A percentile compares a stretch with the other conserved stretches of the same genome.
These are phyloP conservation scores for Penicillium ucsense DNA, from an alignment of 495 filamentous ascomycete genomes.

Conservation along the genomic window DNA sequence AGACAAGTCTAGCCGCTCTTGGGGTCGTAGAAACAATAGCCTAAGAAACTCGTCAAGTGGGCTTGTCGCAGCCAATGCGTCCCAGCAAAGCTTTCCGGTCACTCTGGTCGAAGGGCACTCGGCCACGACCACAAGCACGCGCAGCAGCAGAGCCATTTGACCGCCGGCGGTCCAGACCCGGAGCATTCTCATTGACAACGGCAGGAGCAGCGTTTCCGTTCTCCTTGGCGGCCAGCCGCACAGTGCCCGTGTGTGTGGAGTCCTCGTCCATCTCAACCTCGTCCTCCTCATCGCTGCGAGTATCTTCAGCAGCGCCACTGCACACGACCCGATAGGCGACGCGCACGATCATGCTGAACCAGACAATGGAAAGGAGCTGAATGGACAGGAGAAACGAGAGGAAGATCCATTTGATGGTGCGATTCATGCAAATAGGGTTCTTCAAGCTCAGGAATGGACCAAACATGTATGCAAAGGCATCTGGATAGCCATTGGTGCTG, in stretches of 20 bases:
- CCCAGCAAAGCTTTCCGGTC: slow-evolving; percentile 65
- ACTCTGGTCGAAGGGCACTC: slow-evolving; percentile 57
- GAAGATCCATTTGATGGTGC: slow-evolving; percentile 63
- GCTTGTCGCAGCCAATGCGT: slow-evolving; percentile 66
- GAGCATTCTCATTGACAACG: slow-evolving; percentile 21
- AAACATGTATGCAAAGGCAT: slow-evolving; percentile 50
- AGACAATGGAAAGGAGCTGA: slow-evolving; percentile 73
- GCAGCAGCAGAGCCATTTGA: slow-evolving; percentile 24
- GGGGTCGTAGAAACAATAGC: background rate
- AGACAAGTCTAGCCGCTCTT: background rate
- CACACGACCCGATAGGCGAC: slow-evolving; percentile 68
- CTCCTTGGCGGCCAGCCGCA: slow-evolving; percentile 19
- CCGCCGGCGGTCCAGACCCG: slow-evolving; percentile 37
- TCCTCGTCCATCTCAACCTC: slow-evolving; percentile 45
- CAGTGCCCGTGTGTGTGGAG: slow-evolving; percentile 29
- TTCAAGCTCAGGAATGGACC: slow-evolving; percentile 59
- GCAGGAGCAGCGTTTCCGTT: slow-evolving; percentile 13
- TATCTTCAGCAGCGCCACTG: slow-evolving; percentile 74
- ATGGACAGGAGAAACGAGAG: slow-evolving; percentile 64
- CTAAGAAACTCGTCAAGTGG: slow-evolving; percentile 13
- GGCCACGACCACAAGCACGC: slow-evolving; percentile 27
- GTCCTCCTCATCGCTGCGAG: slow-evolving; percentile 78
- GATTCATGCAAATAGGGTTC: slow-evolving; percentile 68
- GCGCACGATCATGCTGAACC: slow-evolving; percentile 80
- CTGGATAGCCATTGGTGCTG: slow-evolving; percentile 44